phyloP scores from a whole-genome alignment of 2,329 filamentous ascomycete genomes.

The Fusarium heterosporum region DNA sequence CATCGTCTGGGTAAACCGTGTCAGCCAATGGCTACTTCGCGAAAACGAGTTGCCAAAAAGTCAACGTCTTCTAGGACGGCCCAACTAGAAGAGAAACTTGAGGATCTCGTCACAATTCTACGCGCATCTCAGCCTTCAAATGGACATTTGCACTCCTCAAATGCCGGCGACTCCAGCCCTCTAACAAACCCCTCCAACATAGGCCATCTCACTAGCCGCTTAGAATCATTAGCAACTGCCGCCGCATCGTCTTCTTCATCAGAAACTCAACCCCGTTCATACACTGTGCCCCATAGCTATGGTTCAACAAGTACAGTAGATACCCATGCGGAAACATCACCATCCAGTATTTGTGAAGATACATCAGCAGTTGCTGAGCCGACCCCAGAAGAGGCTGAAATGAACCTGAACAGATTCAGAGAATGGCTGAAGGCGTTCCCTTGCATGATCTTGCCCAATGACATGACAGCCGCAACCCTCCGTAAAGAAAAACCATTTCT shows the following conservation, averaged over 20 bases:
- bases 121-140: constrained; percentile 48
- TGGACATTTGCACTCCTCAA: constrained; percentile 29
- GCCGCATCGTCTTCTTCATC: constrained; percentile 49
- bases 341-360: constrained; percentile 33
- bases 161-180: constrained; percentile 11
- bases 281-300: constrained; percentile 22
- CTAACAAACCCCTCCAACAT: constrained; percentile 25
- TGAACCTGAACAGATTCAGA: constrained; percentile 56
- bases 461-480: constrained; percentile 55
- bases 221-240: constrained; percentile 54
- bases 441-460: constrained; percentile 56
- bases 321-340: constrained; percentile 10
- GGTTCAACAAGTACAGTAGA: constrained; percentile 10
- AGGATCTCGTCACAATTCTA: constrained; percentile 61
- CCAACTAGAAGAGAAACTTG: constrained; percentile 63
- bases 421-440: constrained; percentile 58
- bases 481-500: constrained; percentile 59
- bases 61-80: constrained; percentile 54
- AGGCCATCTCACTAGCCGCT: constrained; percentile 45
- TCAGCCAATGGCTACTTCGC: constrained; percentile 56
- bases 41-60: constrained; percentile 53
- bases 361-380: constrained; percentile 46
- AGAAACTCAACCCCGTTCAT: constrained; percentile 22
- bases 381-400: constrained; percentile 54
- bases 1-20: constrained; percentile 62